A percentile compares a stretch with the other conserved stretches of the same genome.
Evolutionary conservation across 2,329 filamentous ascomycete genomes (phyloP).

Genomic region (Penicillium olsonii): DNA sequence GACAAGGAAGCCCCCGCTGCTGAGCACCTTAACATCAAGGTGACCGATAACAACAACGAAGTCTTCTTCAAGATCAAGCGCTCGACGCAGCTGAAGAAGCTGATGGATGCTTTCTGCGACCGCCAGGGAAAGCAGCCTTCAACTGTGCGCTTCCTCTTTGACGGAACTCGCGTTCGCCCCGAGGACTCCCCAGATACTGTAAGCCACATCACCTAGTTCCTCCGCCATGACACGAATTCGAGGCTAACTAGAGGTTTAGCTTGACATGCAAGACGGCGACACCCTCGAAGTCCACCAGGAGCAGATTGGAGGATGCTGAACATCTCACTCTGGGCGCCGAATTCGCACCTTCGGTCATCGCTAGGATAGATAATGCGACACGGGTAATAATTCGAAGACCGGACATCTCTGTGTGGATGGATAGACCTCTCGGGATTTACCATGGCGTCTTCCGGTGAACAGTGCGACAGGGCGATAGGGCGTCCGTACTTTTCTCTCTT

Average conservation of each 20-base stretch:
- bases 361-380: background rate
- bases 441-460: conserved; percentile 7
- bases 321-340: background rate
- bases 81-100: conserved; percentile 90
- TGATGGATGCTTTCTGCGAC: conserved; percentile 98
- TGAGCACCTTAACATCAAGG: conserved; percentile 98
- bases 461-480: background rate
- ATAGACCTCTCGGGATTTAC: background rate
- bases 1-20: conserved; percentile 43
- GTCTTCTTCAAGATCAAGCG: conserved; percentile 99
- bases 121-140: conserved; percentile 83
- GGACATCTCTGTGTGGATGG: background rate
- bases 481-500: conserved; percentile 16
- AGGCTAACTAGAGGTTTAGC: conserved; percentile 58
- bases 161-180: conserved; percentile 87
- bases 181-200: conserved; percentile 90
- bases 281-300: conserved; percentile 97
- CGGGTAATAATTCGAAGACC: background rate
- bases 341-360: background rate
- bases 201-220: conserved; percentile 43
- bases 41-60: conserved; percentile 98
- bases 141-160: conserved; percentile 92
- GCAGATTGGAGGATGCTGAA: conserved; percentile 75
- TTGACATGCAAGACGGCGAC: conserved; percentile 96
- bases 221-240: conserved; percentile 3